phyloP scores from a whole-genome alignment of 441 rosid species.

The Populus hybrid region DNA sequence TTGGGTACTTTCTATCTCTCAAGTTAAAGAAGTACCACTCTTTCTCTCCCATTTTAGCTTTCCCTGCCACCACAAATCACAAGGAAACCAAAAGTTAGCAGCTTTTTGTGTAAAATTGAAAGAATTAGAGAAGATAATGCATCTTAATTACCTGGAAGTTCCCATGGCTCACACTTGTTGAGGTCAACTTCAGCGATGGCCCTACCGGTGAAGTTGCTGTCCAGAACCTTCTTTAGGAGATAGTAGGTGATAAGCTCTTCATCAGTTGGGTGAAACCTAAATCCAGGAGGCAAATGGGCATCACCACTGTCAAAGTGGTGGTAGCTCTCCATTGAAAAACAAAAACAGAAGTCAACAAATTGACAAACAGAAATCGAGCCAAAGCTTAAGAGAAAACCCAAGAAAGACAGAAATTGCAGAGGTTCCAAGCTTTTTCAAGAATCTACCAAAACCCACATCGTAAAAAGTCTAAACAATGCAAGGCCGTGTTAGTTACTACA shows the following conservation, averaged over 20 bases:
- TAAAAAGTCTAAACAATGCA: not conserved
- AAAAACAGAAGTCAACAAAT: not conserved
- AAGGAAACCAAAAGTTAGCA: not conserved
- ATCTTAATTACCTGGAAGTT: conserved; percentile 69
- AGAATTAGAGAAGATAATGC: not conserved
- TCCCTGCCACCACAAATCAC: conserved; percentile 37
- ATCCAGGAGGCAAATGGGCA: conserved; percentile 78
- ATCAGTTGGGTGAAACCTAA: conserved; percentile 91
- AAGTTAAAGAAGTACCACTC: conserved; percentile 90
- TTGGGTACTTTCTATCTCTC: conserved; percentile 85
- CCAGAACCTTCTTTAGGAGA: conserved; percentile 78
- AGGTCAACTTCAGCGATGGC: conserved; percentile 89
- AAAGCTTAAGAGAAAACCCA: not conserved
- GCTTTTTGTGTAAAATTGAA: not conserved
- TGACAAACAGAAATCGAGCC: not conserved
- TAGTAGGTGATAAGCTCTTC: conserved; percentile 93
- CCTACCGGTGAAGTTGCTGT: conserved; percentile 58
- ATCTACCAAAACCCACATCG: not conserved
- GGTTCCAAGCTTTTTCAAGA: not conserved
- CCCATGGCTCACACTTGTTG: conserved; percentile 96
- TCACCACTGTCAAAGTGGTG: conserved; percentile 45
- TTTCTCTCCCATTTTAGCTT: conserved; percentile 89
- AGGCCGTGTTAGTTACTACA: not conserved
- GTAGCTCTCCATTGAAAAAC: conserved; percentile 36
- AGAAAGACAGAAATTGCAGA: not conserved